phyloP scores from a whole-genome alignment of 2,329 filamentous ascomycete genomes.

The Cercospora sp. region DNA sequence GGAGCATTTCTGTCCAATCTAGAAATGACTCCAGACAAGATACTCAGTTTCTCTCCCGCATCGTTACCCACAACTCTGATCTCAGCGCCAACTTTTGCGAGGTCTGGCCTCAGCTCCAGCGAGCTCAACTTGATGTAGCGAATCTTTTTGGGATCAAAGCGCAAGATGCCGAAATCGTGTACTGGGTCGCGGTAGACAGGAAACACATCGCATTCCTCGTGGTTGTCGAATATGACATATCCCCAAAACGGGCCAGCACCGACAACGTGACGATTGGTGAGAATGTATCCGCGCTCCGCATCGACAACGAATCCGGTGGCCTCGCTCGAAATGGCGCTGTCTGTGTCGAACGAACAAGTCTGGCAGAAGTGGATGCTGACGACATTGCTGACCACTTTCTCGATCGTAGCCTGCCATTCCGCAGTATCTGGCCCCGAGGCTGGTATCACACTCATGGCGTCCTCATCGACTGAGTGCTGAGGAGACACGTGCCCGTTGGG shows the following conservation, averaged over 20 bases:
- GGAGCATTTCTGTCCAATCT: constrained; percentile 93
- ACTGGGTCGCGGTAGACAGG: constrained; percentile 98
- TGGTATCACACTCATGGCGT: constrained; percentile 44
- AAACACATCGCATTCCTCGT: constrained; percentile 91
- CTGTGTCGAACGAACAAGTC: constrained; percentile 97
- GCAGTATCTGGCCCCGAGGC: constrained; percentile 62
- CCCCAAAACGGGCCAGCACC: constrained; percentile 96
- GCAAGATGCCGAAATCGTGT: constrained; percentile 95
- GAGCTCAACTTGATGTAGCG: constrained; percentile 93
- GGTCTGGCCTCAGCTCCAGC: constrained; percentile 77
- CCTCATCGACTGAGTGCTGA: constrained; percentile 50
- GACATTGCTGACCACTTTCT: constrained; percentile 89
- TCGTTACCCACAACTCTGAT: constrained; percentile 98
- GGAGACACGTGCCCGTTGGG: constrained; percentile 40
- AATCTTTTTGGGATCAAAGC: constrained; percentile 93
- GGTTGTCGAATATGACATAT: constrained; percentile 97
- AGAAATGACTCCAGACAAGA: constrained; percentile 95
- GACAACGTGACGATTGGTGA: constrained; percentile 74
- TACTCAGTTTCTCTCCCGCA: constrained; percentile 96
- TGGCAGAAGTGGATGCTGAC: constrained; percentile 99
- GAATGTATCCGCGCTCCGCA: constrained; percentile 74
- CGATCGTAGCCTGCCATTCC: constrained; percentile 95
- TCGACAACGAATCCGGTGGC: constrained; percentile 98
- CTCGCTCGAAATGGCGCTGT: constrained; percentile 87
- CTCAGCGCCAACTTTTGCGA: constrained; percentile 84